Percentiles rank a stretch among this genome's conserved stretches.
phyloP scores from a whole-genome alignment of 1,284 basidiomycete species.

The Apiotrichum akiyoshidainum region DNA sequence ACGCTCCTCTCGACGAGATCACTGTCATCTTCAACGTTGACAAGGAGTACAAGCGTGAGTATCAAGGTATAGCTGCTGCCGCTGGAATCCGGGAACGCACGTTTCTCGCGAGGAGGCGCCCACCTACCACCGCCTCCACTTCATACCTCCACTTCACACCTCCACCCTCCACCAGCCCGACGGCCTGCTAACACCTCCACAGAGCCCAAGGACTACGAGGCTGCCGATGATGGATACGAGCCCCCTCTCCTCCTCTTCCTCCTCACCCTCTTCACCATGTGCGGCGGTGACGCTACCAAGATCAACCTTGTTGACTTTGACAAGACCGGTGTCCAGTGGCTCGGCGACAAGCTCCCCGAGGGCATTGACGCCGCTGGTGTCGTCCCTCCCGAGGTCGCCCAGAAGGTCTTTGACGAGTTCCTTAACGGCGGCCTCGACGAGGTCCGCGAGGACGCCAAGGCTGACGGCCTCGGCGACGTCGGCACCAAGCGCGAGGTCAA shows the following conservation, averaged over 20 bases:
- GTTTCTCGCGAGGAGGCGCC: too few relatives aligned
- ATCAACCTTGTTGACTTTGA: conserved; percentile 8
- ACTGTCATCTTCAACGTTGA: conserved; percentile 7
- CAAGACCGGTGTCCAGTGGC: conserved; percentile 4
- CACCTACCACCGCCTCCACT: too few relatives aligned
- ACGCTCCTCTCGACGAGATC: not conserved
- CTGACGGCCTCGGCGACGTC: conserved; percentile 3
- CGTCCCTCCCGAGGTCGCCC: conserved; percentile 1
- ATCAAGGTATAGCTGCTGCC: too few relatives aligned
- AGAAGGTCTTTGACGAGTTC: conserved; percentile 6
- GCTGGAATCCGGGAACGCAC: not conserved
- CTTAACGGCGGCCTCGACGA: conserved; percentile 1
- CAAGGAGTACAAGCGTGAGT: conserved; percentile 8
- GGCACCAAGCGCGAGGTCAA: conserved; percentile 1
- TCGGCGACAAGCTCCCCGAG: not conserved
- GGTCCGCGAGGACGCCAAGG: conserved; percentile 1
- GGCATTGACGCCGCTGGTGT: not conserved
- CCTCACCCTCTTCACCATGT: conserved; percentile 8
- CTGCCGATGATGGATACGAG: conserved; percentile 1
- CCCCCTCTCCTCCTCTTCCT: conserved; percentile 7
- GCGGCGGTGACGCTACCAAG: not conserved
- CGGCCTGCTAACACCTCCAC: not conserved
- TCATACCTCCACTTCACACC: not conserved
- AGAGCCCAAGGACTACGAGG: conserved; percentile 7
- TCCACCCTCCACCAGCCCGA: not conserved